Conservation (phyloP, 1,284 basidiomycete genomes). For the Ceratobasidium sp. region DNA sequence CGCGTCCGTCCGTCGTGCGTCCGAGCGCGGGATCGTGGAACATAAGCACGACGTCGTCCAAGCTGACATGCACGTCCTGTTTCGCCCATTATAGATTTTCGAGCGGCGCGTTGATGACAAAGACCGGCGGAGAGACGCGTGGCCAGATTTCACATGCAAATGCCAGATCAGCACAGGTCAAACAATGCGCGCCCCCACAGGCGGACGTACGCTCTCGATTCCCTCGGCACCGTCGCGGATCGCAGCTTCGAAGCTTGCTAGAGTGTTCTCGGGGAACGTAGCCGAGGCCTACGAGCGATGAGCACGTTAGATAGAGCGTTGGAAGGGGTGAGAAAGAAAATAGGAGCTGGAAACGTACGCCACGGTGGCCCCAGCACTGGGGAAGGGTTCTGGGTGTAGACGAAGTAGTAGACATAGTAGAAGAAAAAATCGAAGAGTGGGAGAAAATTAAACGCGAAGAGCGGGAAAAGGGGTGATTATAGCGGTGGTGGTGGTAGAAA, state of each 20-base stretch:
- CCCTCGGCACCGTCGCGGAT: slow-evolving; percentile 94
- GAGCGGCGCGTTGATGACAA: too few relatives aligned
- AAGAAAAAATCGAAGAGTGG: background rate
- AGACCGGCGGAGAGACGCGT: too few relatives aligned
- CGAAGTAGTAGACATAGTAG: slow-evolving; percentile 1
- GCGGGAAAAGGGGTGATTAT: background rate
- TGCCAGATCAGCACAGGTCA: slow-evolving; percentile 5
- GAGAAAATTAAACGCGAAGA: background rate
- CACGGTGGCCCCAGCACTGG: slow-evolving; percentile 96
- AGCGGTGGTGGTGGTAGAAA: background rate
- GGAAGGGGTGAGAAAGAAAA: slow-evolving; percentile 44
- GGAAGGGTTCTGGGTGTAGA: slow-evolving; percentile 44
- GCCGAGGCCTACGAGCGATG: slow-evolving; percentile 76
- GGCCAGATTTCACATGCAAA: slow-evolving; percentile 21
- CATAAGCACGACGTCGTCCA: slow-evolving; percentile 92
- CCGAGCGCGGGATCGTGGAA: slow-evolving; percentile 82
- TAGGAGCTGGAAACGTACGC: slow-evolving; percentile 70
- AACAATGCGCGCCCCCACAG: slow-evolving; percentile 55
- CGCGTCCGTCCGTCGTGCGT: slow-evolving; percentile 67
- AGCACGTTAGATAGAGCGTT: slow-evolving; percentile 39
- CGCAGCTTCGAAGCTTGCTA: slow-evolving; percentile 92
- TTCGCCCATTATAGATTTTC: background rate
- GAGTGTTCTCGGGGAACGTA: slow-evolving; percentile 90
- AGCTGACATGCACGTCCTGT: slow-evolving; percentile 91
- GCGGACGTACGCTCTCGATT: slow-evolving; percentile 77